phyloP scores from a whole-genome alignment of 192 early-diverging fungal genomes.

The Coemansia sp. region DNA sequence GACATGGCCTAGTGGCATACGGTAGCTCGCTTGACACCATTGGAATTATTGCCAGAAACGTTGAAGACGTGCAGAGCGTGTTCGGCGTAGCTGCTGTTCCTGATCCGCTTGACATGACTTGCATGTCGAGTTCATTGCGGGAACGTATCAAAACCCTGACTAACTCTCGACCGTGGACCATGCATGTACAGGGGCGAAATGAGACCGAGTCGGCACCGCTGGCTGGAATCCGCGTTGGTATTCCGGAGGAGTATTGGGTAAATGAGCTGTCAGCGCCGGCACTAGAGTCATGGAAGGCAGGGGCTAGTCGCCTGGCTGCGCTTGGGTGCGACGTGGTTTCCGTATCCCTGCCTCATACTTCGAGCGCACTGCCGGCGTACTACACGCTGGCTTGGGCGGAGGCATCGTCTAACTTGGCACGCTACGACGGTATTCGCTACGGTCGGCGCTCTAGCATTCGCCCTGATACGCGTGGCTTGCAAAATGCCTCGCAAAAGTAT shows the following conservation, averaged over 20 bases:
- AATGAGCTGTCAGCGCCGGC: conserved; percentile 64
- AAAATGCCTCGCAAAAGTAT: conserved; percentile 48
- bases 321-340: conserved; percentile 69
- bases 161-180: conserved; percentile 17
- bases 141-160: conserved; percentile 17
- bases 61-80: conserved; percentile 49
- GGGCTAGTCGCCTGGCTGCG: conserved; percentile 56
- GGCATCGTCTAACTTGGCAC: conserved; percentile 86
- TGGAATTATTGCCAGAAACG: conserved; percentile 70
- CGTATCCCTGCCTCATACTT: conserved; percentile 70
- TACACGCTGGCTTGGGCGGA: conserved; percentile 88
- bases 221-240: conserved; percentile 61
- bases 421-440: conserved; percentile 86
- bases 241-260: conserved; percentile 74
- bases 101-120: conserved; percentile 57
- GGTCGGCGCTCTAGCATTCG: conserved; percentile 48
- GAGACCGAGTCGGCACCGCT: conserved; percentile 14
- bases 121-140: conserved; percentile 50
- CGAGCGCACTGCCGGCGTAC: conserved; percentile 77
- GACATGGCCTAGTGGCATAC: conserved; percentile 82
- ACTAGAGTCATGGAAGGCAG: conserved; percentile 59
- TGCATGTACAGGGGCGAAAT: background rate
- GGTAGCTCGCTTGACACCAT: conserved; percentile 88
- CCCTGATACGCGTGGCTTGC: background rate
- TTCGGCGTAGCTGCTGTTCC: conserved; percentile 15